Conservation (phyloP, 768 basidiomycete genomes). For the Hypsizygus marmoreus region DNA sequence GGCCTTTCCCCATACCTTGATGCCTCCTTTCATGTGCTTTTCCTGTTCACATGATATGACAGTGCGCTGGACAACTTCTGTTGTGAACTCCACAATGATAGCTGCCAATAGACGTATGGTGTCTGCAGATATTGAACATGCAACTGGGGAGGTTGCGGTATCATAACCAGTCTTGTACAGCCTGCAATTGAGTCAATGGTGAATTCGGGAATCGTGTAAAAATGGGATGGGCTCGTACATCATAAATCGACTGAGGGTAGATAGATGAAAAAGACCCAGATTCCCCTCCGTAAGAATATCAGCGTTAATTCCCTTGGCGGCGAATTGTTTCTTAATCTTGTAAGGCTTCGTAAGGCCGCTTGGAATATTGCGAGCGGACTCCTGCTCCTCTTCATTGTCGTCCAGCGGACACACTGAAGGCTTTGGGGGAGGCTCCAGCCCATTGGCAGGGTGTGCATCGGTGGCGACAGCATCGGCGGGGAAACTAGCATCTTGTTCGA, state of each 20-base stretch:
- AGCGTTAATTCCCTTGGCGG: constrained; percentile 45
- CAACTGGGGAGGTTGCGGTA: constrained; percentile 13
- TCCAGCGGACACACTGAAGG: not conserved
- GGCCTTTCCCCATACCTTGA: constrained; percentile 58
- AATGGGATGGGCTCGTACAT: constrained; percentile 28
- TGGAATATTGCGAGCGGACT: constrained; percentile 11
- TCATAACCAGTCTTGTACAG: constrained; percentile 24
- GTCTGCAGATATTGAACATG: constrained; percentile 46
- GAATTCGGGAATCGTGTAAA: not conserved
- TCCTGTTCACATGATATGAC: constrained; percentile 64
- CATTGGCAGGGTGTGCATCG: not conserved
- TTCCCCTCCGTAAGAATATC: constrained; percentile 41
- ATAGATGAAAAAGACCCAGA: constrained; percentile 52
- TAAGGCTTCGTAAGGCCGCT: constrained; percentile 48
- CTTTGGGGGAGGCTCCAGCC: not conserved
- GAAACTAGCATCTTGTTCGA: constrained; percentile 11
- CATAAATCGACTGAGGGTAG: constrained; percentile 38
- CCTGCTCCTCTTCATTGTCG: not conserved
- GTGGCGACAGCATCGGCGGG: not conserved
- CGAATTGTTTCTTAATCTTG: constrained; percentile 43
- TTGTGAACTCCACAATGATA: constrained; percentile 52
- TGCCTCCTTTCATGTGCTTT: constrained; percentile 52
- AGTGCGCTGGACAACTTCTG: constrained; percentile 49
- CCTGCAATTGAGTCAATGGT: constrained; percentile 12
- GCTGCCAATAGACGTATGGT: constrained; percentile 48